These are phyloP conservation scores for Aspergillus tanneri DNA, from an alignment of 2,329 filamentous ascomycete species.

Conservation along the genomic window DNA sequence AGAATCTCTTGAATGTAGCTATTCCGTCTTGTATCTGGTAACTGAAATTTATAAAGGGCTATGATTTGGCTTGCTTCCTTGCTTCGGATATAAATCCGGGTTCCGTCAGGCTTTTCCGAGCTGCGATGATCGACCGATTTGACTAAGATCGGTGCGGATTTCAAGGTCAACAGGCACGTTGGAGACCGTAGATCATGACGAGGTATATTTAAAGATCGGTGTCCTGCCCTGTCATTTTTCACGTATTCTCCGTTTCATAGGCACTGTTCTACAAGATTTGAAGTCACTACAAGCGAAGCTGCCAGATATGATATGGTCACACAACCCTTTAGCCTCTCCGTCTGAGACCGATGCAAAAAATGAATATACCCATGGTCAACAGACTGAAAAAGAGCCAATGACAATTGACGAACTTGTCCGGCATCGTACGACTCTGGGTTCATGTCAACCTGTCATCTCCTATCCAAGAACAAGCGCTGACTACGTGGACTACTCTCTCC, in stretches of 20 bases:
- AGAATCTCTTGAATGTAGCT: neutral
- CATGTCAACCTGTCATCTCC: constrained; percentile 41
- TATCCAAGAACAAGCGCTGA: constrained; percentile 47
- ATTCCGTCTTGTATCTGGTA: neutral
- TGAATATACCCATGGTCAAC: neutral
- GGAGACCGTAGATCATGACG: neutral
- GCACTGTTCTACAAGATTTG: constrained; percentile 9
- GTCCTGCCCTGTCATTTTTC: neutral
- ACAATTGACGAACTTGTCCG: constrained; percentile 45
- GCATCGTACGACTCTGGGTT: constrained; percentile 35
- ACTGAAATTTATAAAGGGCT: too few relatives aligned
- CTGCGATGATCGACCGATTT: neutral
- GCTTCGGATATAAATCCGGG: constrained; percentile 8
- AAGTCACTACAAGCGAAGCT: constrained; percentile 12
- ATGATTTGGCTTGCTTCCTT: too few relatives aligned
- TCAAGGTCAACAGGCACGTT: neutral
- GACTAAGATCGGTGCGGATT: neutral
- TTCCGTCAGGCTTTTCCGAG: constrained; percentile 6
- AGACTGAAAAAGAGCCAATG: constrained; percentile 13
- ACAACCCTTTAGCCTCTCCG: constrained; percentile 5
- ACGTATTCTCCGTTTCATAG: neutral
- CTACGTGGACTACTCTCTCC: constrained; percentile 50
- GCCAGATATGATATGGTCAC: neutral
- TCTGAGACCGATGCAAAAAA: neutral
- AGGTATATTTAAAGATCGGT: neutral